phyloP scores from a whole-genome alignment of 2,329 filamentous ascomycete genomes.

The Hirsutella rhossiliensis region DNA sequence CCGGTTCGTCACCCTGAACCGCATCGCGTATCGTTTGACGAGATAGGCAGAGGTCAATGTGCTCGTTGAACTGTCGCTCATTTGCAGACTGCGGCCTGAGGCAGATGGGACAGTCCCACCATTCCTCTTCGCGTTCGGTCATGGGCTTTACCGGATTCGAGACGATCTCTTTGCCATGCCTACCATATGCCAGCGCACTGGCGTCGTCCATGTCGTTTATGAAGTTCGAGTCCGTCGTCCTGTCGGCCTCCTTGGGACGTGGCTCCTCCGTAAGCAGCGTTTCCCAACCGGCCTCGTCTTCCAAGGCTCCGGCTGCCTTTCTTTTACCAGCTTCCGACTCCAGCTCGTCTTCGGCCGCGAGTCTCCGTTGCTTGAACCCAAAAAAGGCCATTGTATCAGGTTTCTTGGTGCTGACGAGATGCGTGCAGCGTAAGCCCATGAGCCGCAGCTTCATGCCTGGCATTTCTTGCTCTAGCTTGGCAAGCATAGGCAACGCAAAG shows the following conservation, averaged over 20 bases:
- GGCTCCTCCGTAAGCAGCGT: constrained; percentile 57
- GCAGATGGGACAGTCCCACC: constrained; percentile 87
- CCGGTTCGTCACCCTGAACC: constrained; percentile 42
- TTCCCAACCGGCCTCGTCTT: constrained; percentile 45
- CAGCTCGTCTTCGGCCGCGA: constrained; percentile 9
- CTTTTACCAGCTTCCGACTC: constrained; percentile 15
- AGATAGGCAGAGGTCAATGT: constrained; percentile 87
- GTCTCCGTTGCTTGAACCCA: constrained; percentile 37
- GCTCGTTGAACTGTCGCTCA: constrained; percentile 72
- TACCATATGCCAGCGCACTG: constrained; percentile 5
- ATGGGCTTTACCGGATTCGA: constrained; percentile 28
- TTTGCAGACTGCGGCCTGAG: constrained; percentile 60
- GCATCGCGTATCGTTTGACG: constrained; percentile 75
- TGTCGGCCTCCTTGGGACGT: constrained; percentile 3
- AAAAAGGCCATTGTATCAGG: constrained; percentile 70
- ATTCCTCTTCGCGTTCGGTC: constrained; percentile 27
- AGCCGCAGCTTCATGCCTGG: constrained; percentile 68
- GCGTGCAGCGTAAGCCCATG: constrained; percentile 80
- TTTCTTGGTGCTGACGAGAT: constrained; percentile 78
- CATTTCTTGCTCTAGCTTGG: constrained; percentile 73
- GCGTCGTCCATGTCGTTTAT: not conserved
- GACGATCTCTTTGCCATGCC: constrained; percentile 39
- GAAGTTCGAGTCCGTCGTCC: not conserved
- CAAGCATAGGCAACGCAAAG: constrained; percentile 68
- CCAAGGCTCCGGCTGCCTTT: constrained; percentile 17